These are phyloP conservation scores for Cantharellus anzutake DNA, from an alignment of 768 basidiomycete species.

Conservation along the genomic window DNA sequence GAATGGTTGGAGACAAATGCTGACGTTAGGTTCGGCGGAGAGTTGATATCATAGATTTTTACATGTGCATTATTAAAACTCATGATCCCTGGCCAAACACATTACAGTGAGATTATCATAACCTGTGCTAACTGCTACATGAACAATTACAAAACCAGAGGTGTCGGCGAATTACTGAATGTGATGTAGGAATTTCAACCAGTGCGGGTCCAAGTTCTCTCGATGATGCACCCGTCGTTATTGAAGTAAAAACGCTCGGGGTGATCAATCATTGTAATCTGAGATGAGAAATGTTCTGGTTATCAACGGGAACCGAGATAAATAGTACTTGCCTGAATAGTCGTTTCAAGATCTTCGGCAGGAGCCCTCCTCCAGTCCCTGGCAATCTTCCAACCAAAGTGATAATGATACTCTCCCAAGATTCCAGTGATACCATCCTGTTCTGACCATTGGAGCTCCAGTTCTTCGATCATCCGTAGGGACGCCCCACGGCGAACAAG, in stretches of 20 bases:
- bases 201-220: not conserved
- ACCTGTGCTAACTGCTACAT: too few relatives aligned
- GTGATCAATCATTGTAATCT: not conserved
- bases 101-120: too few relatives aligned
- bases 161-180: not conserved
- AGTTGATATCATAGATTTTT: not conserved
- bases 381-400: not conserved
- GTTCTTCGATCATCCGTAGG: not conserved
- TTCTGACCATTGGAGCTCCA: not conserved
- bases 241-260: not conserved
- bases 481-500: not conserved
- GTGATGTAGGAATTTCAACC: not conserved
- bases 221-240: not conserved
- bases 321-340: not conserved
- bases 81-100: not conserved
- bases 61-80: not conserved
- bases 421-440: not conserved
- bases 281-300: not conserved
- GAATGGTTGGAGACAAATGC: constrained; percentile 78
- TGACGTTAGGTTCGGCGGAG: constrained; percentile 71
- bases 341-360: not conserved
- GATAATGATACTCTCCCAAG: not conserved
- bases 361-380: not conserved
- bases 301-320: not conserved
- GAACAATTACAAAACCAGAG: too few relatives aligned